A percentile compares a stretch with the other conserved stretches of the same genome.
phyloP scores from a whole-genome alignment of 1,284 basidiomycete genomes.

The Rugosomyces carneus region DNA sequence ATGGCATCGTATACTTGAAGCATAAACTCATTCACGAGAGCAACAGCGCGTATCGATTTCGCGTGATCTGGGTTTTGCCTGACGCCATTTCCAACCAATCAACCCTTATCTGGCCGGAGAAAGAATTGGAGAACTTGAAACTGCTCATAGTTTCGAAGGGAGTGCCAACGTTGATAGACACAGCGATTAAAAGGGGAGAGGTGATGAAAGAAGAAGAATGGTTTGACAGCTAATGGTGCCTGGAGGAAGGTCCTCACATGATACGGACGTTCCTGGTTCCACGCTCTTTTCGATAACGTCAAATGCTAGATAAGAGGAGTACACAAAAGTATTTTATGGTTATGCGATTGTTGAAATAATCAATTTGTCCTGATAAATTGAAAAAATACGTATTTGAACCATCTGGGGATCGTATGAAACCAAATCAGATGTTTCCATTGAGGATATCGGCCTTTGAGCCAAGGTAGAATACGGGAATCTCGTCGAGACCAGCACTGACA shows the following conservation, averaged over 20 bases:
- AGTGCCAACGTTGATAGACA: background rate
- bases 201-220: slow-evolving; percentile 7
- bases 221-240: background rate
- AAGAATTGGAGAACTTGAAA: slow-evolving; percentile 1
- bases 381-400: too few species aligned
- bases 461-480: slow-evolving; percentile 36
- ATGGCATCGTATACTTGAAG: slow-evolving; percentile 1
- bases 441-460: slow-evolving; percentile 29
- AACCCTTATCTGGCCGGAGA: slow-evolving; percentile 5
- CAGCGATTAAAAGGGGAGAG: background rate
- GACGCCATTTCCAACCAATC: background rate
- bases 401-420: too few species aligned
- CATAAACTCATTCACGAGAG: background rate
- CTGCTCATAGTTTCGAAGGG: slow-evolving; percentile 5
- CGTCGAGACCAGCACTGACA: slow-evolving; percentile 28
- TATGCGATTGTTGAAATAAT: too few species aligned
- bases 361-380: too few species aligned
- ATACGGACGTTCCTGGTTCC: too few species aligned
- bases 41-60: background rate
- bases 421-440: slow-evolving; percentile 24
- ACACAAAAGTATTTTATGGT: too few species aligned
- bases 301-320: too few species aligned
- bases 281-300: too few species aligned
- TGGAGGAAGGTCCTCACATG: too few species aligned
- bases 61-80: slow-evolving; percentile 5